A percentile compares a stretch with the other conserved stretches of the same genome.
Conservation (phyloP, 2,329 filamentous ascomycete genomes). For the Cladophialophora bantiana region DNA sequence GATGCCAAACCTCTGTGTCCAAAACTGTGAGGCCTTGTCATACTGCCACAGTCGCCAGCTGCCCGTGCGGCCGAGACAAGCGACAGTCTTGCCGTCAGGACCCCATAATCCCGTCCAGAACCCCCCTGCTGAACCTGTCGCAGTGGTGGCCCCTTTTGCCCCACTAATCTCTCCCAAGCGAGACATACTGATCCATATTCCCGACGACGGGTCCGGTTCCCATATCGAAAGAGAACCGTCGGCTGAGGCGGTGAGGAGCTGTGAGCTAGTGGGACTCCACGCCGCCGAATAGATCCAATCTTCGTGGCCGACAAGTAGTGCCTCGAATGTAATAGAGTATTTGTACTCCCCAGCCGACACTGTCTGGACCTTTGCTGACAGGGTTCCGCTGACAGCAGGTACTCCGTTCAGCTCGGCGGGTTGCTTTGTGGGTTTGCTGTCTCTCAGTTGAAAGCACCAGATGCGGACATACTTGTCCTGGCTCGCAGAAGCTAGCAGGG, state of each 20-base stretch:
- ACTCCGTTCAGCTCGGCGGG: conserved; percentile 61
- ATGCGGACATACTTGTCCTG: conserved; percentile 97
- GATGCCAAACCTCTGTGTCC: conserved; percentile 78
- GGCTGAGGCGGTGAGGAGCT: conserved; percentile 86
- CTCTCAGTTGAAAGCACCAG: conserved; percentile 82
- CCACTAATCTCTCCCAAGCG: conserved; percentile 91
- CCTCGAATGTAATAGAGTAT: conserved; percentile 90
- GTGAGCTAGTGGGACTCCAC: conserved; percentile 70
- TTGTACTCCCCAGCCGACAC: conserved; percentile 68
- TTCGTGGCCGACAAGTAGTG: conserved; percentile 90
- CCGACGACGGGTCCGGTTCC: conserved; percentile 82
- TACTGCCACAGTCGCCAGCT: conserved; percentile 90
- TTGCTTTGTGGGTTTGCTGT: conserved; percentile 47
- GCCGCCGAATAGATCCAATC: conserved; percentile 95
- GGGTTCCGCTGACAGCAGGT: conserved; percentile 53
- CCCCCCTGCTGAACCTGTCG: conserved; percentile 92
- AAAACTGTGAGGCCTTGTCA: conserved; percentile 67
- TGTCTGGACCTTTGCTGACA: conserved; percentile 88
- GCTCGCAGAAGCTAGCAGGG: conserved; percentile 88
- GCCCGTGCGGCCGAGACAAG: conserved; percentile 80
- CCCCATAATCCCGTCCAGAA: conserved; percentile 98
- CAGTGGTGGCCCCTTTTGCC: conserved; percentile 94
- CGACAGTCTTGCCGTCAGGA: conserved; percentile 74
- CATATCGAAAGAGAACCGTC: conserved; percentile 95
- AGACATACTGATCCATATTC: conserved; percentile 87